phyloP scores from a whole-genome alignment of 768 basidiomycete genomes.

The Suillus tomentosus region DNA sequence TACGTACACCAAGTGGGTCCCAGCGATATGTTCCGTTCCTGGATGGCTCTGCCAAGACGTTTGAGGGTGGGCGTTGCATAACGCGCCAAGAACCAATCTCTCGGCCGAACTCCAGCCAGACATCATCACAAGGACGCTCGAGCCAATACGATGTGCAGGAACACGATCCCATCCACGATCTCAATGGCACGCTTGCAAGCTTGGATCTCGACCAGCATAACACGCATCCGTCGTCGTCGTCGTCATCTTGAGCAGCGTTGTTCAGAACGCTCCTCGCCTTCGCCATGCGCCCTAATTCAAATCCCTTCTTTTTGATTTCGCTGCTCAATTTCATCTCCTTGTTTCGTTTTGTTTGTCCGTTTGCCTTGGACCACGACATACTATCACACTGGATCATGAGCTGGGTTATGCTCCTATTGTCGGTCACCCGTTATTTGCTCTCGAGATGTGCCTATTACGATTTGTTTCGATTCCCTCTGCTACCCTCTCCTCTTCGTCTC shows the following conservation, averaged over 20 bases:
- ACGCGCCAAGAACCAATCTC: conserved; percentile 54
- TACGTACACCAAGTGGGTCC: conserved; percentile 46
- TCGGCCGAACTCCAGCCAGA: conserved; percentile 54
- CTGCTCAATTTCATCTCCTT: conserved; percentile 19
- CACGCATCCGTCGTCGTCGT: conserved; percentile 19
- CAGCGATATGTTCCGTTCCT: conserved; percentile 49
- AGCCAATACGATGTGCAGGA: conserved; percentile 35
- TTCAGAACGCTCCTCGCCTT: conserved; percentile 14
- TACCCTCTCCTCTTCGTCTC: conserved; percentile 19
- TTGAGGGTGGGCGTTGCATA: conserved; percentile 42
- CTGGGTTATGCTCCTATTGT: conserved; percentile 30
- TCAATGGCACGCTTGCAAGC: conserved; percentile 78
- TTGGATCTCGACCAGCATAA: conserved; percentile 57
- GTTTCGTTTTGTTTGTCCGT: conserved; percentile 21
- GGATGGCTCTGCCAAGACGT: conserved; percentile 41
- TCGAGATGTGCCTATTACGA: conserved; percentile 40
- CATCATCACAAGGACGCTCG: conserved; percentile 27
- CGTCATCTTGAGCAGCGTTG: conserved; percentile 13
- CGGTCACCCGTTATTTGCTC: conserved; percentile 37
- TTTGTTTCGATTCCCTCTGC: conserved; percentile 33
- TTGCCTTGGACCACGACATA: conserved; percentile 27
- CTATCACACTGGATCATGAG: conserved; percentile 35
- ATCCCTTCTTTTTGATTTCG: conserved; percentile 27
- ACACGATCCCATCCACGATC: conserved; percentile 60
- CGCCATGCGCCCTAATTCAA: conserved; percentile 15